Conservation (phyloP, 495 filamentous ascomycete species). For the Daldinia concentrica region DNA sequence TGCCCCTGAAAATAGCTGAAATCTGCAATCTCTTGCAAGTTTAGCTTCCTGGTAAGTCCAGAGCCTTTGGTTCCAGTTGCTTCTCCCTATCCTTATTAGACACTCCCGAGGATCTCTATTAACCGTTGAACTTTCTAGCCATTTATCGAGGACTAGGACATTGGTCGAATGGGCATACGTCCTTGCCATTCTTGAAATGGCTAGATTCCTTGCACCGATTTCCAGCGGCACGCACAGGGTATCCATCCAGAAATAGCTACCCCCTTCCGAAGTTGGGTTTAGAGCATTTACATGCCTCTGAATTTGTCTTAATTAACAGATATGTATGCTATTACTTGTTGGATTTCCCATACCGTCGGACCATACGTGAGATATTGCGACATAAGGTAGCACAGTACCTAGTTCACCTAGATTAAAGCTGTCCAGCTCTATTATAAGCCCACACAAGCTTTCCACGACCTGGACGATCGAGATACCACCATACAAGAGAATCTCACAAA, state of each 20-base stretch:
- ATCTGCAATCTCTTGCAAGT: background rate
- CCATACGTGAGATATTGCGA: conserved; percentile 1
- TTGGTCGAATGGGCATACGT: background rate
- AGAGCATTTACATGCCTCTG: background rate
- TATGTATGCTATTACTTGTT: background rate
- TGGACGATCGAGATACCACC: background rate
- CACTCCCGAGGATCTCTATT: background rate
- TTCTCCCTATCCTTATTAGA: background rate
- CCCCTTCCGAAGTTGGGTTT: background rate
- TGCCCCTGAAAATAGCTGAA: background rate
- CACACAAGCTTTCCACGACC: background rate
- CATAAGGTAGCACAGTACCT: background rate
- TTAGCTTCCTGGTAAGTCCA: background rate
- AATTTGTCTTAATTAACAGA: background rate
- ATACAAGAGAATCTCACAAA: background rate
- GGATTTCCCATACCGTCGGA: conserved; percentile 2
- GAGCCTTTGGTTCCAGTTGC: conserved; percentile 2
- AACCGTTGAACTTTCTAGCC: background rate
- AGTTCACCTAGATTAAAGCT: background rate
- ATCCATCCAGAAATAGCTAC: background rate
- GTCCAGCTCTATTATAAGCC: background rate
- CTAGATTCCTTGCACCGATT: background rate
- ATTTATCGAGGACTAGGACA: background rate
- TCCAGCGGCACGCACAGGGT: conserved; percentile 1
- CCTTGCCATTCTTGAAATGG: background rate